Base-by-base conservation (phyloP, 2,329 filamentous ascomycete species). In the Diaporthe sp. region DNA sequence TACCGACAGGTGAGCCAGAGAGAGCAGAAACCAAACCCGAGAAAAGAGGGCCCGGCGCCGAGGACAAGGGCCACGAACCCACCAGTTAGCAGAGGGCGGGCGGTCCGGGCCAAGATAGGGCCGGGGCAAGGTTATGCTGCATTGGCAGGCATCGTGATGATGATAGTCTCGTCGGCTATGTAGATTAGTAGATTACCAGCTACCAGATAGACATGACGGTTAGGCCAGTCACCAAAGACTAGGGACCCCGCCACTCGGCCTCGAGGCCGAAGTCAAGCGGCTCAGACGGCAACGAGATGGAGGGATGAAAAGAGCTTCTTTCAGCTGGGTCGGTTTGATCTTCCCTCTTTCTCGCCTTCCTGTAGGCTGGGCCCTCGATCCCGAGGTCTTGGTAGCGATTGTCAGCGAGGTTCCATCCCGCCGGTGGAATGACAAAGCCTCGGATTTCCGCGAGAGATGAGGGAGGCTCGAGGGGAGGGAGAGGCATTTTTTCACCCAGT, bases 341-440 rank as follows among this genome's bases (percentile, higher is more conserved):
- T 38, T 28, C 28, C 22, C 10, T 19, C 28, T 55, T 45, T 13
- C n/a, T 28, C 35, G 15, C 15, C 13, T 13, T 40, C 3, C 64
- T 54, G 47, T 47, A 68, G 64, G 64, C 64, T 68, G 64, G 8
- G 64, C 60, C 19, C 19, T 28, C 47, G 54, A 40, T 72, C 70
- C 70, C 70, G 70, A 42, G 57, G 70, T 64, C 60, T 22, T 72
- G 70, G 70, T 72, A 72, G 38, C 57, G 60, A 64, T 71, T 57
- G 55, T 28, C 52, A 57, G 35, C 47, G 45, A 54, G 57, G 55
- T 54, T 68, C 33, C 64, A 54, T 68, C 64, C 64, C 64, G 57
- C 25, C 35, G 68, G 55, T 38, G 40, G 35, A 60, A 40, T 64
- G 69, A 61, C 68, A 74, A 50, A 50, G 57, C 55, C 25, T 71